Base-by-base conservation (phyloP, 495 filamentous ascomycete species). In the Pseudoneurospora amorphoporcata region DNA sequence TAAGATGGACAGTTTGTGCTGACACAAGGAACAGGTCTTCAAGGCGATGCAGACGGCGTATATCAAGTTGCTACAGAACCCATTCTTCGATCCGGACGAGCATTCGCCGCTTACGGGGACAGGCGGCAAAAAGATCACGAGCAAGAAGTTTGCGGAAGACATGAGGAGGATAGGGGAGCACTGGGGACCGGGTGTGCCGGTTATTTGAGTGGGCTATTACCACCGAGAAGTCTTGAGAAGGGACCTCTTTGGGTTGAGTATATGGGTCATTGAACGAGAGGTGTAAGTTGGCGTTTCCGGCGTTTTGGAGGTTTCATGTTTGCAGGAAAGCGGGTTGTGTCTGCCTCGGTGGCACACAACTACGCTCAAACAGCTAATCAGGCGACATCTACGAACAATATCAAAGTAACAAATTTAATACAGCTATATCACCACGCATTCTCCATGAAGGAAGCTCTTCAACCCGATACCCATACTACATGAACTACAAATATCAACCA, bases 61-160 rank as follows among this genome's bases (percentile, higher is more conserved):
- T 76, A 92, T 98, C 68, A 84, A 88, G 72, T 84, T 99, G 69
- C 82, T 98, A 65, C 92, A 97, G 81, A 98, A 99, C 77, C 95
- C 95, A 1, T 99, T 99, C 80, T 98, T 94, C 79, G 89, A 90
- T 45, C 95, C 94, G 39, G 95, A 97, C 79, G 92, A 94, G 74
- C 90, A 94, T 76, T 86, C 86, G 47, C 90, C 90, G 23, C 80
- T 82, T 3, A 76, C 77, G 6, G 82, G 81, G 4, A 82, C 77
- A 6, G 87, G 88, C 3, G 87, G 89, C 38, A 88, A 89, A 81
- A 85, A 81, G 75, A 97, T 99, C 72, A 93, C 87, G 41, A 96
- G 93, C 79, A 85, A 85, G 73, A 90, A 85, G 81, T 99, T 98
- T 82, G 87, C 88, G 58, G 87, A 88, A 19, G 94, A 97, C 77